phyloP scores from a whole-genome alignment of 495 filamentous ascomycete genomes.

The Penicillium angulare region DNA sequence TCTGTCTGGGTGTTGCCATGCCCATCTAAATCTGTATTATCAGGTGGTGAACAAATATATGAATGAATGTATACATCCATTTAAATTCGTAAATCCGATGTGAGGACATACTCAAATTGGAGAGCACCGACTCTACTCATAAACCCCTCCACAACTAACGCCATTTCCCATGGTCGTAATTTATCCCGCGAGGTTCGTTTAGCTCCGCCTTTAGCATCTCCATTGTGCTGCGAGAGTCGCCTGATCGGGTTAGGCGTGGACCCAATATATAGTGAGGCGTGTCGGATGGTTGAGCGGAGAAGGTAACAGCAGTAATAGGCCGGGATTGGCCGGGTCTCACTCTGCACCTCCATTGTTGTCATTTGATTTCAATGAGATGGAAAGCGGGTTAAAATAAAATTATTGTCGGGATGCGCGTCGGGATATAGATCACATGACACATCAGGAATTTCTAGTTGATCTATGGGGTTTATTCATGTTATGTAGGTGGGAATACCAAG shows the following conservation, averaged over 20 bases:
- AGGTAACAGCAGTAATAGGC: constrained; percentile 83
- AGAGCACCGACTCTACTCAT: constrained; percentile 80
- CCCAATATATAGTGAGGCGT: constrained; percentile 74
- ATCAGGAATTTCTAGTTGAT: neutral
- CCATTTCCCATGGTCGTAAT: constrained; percentile 93
- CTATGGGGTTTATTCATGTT: no score
- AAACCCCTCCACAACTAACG: constrained; percentile 82
- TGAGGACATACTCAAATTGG: constrained; percentile 81
- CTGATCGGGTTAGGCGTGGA: constrained; percentile 84
- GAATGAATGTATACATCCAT: neutral
- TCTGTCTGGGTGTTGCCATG: constrained; percentile 78
- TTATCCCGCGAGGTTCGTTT: constrained; percentile 61
- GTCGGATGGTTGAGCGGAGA: constrained; percentile 72
- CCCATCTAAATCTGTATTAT: constrained; percentile 64
- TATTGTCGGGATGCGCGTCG: neutral
- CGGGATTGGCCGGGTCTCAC: constrained; percentile 53
- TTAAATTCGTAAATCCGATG: no score
- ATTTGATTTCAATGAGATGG: neutral
- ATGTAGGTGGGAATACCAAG: neutral
- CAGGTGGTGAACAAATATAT: neutral
- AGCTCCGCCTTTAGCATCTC: constrained; percentile 73
- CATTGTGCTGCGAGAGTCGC: constrained; percentile 89
- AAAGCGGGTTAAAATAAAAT: neutral
- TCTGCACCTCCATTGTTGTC: constrained; percentile 17
- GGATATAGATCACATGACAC: constrained; percentile 1